Evolutionary conservation across 441 rosid genomes (phyloP).

Genomic region (Croton laevigatus): DNA sequence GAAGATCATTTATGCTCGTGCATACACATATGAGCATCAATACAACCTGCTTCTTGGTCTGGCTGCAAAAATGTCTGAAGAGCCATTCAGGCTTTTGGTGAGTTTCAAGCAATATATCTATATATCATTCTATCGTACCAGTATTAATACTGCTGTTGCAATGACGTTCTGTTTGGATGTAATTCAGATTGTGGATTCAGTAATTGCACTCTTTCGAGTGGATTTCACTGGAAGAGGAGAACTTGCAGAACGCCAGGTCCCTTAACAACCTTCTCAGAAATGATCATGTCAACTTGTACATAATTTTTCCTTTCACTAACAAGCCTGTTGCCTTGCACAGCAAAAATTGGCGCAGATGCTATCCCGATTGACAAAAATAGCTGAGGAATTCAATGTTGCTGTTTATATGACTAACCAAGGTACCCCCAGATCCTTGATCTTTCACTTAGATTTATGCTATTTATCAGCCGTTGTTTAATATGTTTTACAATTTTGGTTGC

Average conservation of each 20-base stretch:
- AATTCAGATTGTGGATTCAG: conserved; percentile 79
- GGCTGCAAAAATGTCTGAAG: conserved; percentile 96
- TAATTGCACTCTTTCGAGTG: conserved; percentile 85
- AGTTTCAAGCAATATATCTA: neutral
- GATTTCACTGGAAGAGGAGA: conserved; percentile 96
- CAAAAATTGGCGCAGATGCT: conserved; percentile 97
- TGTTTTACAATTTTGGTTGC: conserved; percentile 29
- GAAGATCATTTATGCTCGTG: conserved; percentile 89
- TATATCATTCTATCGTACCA: neutral
- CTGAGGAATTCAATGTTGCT: conserved; percentile 91
- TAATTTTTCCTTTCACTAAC: conserved; percentile 12
- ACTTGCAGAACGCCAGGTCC: conserved; percentile 93
- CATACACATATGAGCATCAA: conserved; percentile 87
- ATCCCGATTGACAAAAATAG: conserved; percentile 75
- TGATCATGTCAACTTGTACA: neutral
- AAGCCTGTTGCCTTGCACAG: conserved; percentile 37
- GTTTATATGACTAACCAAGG: conserved; percentile 95
- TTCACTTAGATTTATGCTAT: neutral
- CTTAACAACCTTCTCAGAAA: neutral
- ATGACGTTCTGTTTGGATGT: conserved; percentile 17
- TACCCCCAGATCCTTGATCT: conserved; percentile 17
- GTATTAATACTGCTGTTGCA: conserved; percentile 4
- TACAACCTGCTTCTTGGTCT: conserved; percentile 88
- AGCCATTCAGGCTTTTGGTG: conserved; percentile 83
- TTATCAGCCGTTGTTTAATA: neutral